Evolutionary conservation across 108 stramenopile genomes (phyloP), one percentile per base, ranked within the genome.

Genomic region (Nitzschia inconspicua): DNA sequence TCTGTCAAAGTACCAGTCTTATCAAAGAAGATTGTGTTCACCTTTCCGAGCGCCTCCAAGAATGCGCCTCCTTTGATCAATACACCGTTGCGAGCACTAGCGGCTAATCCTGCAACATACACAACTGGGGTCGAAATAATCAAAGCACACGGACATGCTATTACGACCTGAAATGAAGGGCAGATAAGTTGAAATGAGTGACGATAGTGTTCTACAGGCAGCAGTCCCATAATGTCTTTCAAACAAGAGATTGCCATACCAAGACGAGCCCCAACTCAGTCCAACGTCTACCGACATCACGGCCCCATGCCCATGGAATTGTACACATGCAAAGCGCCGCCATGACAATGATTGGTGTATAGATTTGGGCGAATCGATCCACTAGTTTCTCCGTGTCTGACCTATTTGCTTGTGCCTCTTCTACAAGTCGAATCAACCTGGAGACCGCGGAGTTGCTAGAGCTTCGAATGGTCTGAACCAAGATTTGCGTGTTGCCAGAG

Each of bases 101-200:
- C 85, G 22, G 93, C 94, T 4, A 97, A 59, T 19, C 90, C 94
- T 27, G 93, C 88, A 18, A 88, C 91, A 53, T 91, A 91, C 18
- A 93, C 77, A 18, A 97, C 89, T 26, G 96, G 96, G 18, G 96
- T 91, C 44, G 80, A 76, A 30, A 95, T 94, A 4, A 89, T 93
- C 34, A 97, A 71, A n/a, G 96, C 91, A 74, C 96, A 97, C 2
- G 96, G 96, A 60, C 96, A 97, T 3, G 94, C 92, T 57, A 97
- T 80, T 8, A 97, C 93, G 48, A 95, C 70, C n/a, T 95, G 72
- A n/a, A n/a, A n/a, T n/a, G n/a, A n/a, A n/a, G n/a, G n/a, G n/a
- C n/a, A n/a, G n/a, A n/a, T n/a, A n/a, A n/a, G n/a, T n/a, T n/a
- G n/a, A n/a, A n/a, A n/a, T n/a, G n/a, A n/a, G n/a, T n/a, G n/a